These are phyloP conservation scores for Blyttiomyces sp. DNA, from an alignment of 371 early-diverging fungal species.

Conservation along the genomic window DNA sequence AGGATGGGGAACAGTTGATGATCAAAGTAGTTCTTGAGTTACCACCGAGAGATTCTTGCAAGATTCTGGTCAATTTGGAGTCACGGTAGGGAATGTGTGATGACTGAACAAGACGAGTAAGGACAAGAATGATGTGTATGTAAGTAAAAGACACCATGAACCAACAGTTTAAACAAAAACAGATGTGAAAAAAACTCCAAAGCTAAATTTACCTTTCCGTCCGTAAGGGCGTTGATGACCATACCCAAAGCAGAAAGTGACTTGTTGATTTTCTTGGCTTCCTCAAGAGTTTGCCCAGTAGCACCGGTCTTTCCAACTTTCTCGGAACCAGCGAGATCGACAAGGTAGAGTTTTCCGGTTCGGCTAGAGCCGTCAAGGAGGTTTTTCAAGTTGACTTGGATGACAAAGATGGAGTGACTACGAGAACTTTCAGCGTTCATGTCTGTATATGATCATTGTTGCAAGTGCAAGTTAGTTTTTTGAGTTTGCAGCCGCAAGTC, in stretches of 20 bases:
- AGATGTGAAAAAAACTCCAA: background rate
- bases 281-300: conserved; percentile 96
- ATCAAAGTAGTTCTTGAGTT: conserved; percentile 95
- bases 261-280: conserved; percentile 99
- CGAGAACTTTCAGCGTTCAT: conserved; percentile 98
- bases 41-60: conserved; percentile 98
- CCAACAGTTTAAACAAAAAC: conserved; percentile 5
- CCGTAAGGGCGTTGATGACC: conserved; percentile 97
- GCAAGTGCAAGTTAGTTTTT: background rate
- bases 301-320: conserved; percentile 95
- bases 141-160: too few species aligned
- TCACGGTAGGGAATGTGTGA: conserved; percentile 98
- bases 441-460: conserved; percentile 56
- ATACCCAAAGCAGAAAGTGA: conserved; percentile 96
- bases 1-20: conserved; percentile 95
- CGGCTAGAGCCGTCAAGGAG: conserved; percentile 82
- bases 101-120: conserved; percentile 51
- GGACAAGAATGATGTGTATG: conserved; percentile 2
- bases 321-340: conserved; percentile 99
- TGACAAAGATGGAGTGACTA: conserved; percentile 96
- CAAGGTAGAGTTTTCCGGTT: conserved; percentile 89
- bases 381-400: conserved; percentile 92
- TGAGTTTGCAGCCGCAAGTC: background rate
- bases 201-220: conserved; percentile 67
- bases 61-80: conserved; percentile 95